Evolutionary conservation across 768 basidiomycete species (phyloP).

Genomic region (Cubamyces lactineus): DNA sequence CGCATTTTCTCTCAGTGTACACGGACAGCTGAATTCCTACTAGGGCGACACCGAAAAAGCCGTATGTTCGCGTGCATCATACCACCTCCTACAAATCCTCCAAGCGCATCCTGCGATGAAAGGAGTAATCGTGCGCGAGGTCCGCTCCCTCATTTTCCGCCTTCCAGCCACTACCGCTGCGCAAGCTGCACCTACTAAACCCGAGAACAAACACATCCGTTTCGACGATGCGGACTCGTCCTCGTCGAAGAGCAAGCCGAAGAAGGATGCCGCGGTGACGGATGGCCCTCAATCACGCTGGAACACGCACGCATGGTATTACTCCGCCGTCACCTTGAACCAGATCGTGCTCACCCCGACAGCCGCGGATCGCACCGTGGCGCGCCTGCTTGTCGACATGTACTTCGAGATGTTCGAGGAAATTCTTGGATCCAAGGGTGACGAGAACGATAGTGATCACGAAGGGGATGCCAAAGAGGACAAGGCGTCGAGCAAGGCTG

Average conservation of each 20-base stretch:
- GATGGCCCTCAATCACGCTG: slow-evolving; percentile 45
- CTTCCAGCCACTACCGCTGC: slow-evolving; percentile 47
- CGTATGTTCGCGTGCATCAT: slow-evolving; percentile 87
- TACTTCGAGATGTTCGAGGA: slow-evolving; percentile 96
- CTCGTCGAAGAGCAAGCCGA: slow-evolving; percentile 24
- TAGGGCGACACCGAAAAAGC: slow-evolving; percentile 90
- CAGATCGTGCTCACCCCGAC: slow-evolving; percentile 75
- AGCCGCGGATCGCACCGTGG: slow-evolving; percentile 70
- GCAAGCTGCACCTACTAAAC: slow-evolving; percentile 28
- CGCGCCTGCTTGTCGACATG: slow-evolving; percentile 78
- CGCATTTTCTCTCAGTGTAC: neutral
- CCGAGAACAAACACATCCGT: slow-evolving; percentile 50
- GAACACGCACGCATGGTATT: slow-evolving; percentile 84
- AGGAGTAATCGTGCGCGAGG: slow-evolving; percentile 82
- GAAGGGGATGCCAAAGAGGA: slow-evolving; percentile 38
- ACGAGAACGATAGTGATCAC: slow-evolving; percentile 42
- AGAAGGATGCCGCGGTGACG: slow-evolving; percentile 16
- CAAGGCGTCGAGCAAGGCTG: slow-evolving; percentile 42
- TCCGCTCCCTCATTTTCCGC: slow-evolving; percentile 75
- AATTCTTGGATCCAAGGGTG: slow-evolving; percentile 67
- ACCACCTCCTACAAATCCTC: slow-evolving; percentile 85
- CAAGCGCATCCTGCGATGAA: slow-evolving; percentile 96
- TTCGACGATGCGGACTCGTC: slow-evolving; percentile 45
- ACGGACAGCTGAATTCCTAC: neutral
- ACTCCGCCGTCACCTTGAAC: slow-evolving; percentile 91